Base-by-base conservation (phyloP, 2,329 filamentous ascomycete species). In the Dactylonectria macrodidyma region DNA sequence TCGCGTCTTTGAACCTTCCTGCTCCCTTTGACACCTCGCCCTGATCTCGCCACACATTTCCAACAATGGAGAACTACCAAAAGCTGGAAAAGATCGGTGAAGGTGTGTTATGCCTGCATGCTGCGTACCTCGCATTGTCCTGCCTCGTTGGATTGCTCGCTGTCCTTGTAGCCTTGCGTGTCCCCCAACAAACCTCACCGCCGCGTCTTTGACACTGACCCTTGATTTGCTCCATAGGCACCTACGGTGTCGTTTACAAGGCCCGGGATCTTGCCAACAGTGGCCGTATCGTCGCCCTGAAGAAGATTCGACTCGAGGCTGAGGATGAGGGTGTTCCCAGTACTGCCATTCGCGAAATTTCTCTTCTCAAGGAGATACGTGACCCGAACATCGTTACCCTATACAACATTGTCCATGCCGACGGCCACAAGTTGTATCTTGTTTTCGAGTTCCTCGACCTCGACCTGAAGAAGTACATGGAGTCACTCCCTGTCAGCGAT, bases 71-170 rank as follows among this genome's bases (percentile, higher is more conserved):
- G 83, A 97, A 97, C 84, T 97, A 97, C 82, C 93, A 97, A 84
- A 97, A 97, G 85, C 89, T 97, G 78, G 95, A 97, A 86, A 97
- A 97, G 87, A 95, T 97, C 78, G 95, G 95, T 82, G 95, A 97
- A 89, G 95, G 95, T 96, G 84, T 76, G 88, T 77, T 70, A 51
- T 52, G 38, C 22, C 26, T 30, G 51, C 38, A 55, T 48, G 44
- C 38, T n/a, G 26, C 34, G 34, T 66, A 34, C 24, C 33, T 30
- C 50, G 57, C 48, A 41, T 62, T 60, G 34, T 24, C 16, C 24
- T 36, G 26, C 44, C 19, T 33, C 30, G 30, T 5, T 44, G 46
- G n/a, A 48, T 52, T 47, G 26, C 44, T 48, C 4, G 30, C 46
- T 12, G 19, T 16, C 22, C 24, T 34, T 46, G 19, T 38, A 5